Evolutionary conservation across 169 alveolate species (phyloP), one percentile per base, ranked within the genome.

Genomic region (Theileria orientalis): DNA sequence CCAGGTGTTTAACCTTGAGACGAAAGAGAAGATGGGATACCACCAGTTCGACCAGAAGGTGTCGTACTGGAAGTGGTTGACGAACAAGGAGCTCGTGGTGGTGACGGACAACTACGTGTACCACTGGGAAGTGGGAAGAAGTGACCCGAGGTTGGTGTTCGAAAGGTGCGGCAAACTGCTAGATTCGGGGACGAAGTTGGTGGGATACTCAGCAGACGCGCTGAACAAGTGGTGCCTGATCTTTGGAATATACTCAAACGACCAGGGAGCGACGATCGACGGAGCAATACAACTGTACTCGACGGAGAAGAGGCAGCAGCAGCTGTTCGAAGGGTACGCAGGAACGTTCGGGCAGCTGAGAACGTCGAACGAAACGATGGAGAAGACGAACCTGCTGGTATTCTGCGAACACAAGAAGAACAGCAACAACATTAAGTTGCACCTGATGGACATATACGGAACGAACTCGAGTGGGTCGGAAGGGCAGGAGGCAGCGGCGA

Each of bases 11-110:
- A 94, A 97, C 83, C 87, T 97, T 59, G 99, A 95, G 71, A 74
- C 95, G 13, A 96, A 94, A 79, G 93, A 90, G 77, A 97, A 96
- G 91, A 80, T 96, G 51, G 97, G 96, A 70, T 93, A 95, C 73
- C 85, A 92, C 60, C 95, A 92, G 69, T 89, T 97, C 74, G 91
- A 94, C 77, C 98, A 94, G 75, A 78, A 90, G 16, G 93, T 97
- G 23, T 92, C 92, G 14, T 96, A 88, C 83, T 96, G 99, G 99
- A 94, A 90, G 66, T 97, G 99, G 98, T 90, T 97, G 16, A 83
- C 91, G 54, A 74, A 83, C 32, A 90, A 91, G 41, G 93, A 93
- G 19, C 91, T 97, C 46, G 99, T 98, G 5, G 71, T 93, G 56
- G 96, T 96, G 49, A 96, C 99, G 29, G 94, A 94, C 54, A 83